phyloP scores from a whole-genome alignment of 2,329 filamentous ascomycete genomes.

The Claviceps cyperi region DNA sequence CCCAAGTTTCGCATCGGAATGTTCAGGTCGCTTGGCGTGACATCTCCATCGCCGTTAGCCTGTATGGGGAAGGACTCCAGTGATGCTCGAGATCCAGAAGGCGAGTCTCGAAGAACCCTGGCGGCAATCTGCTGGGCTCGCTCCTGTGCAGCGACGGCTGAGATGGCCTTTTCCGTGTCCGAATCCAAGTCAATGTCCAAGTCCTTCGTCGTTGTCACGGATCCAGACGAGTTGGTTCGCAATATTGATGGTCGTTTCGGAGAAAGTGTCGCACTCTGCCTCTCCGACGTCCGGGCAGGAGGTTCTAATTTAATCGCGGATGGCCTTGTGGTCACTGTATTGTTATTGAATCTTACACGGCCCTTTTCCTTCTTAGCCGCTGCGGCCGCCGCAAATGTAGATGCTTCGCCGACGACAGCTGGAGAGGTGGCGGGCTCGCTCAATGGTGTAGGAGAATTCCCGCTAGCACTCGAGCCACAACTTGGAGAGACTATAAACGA shows the following conservation, averaged over 20 bases:
- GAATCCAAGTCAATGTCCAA: slow-evolving; percentile 14
- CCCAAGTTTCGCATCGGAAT: slow-evolving; percentile 21
- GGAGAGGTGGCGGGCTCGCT: neutral
- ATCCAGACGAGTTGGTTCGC: slow-evolving; percentile 27
- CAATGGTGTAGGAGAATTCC: neutral
- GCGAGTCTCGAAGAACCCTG: slow-evolving; percentile 22
- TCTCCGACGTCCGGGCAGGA: neutral
- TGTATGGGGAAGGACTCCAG: slow-evolving; percentile 22
- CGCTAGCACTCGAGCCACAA: neutral
- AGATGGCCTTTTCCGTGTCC: slow-evolving; percentile 13
- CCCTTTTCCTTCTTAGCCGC: slow-evolving; percentile 28
- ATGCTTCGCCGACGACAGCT: neutral
- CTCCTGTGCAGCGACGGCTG: slow-evolving; percentile 29
- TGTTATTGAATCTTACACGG: slow-evolving; percentile 34
- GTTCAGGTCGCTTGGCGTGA: slow-evolving; percentile 10
- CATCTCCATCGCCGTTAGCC: slow-evolving; percentile 14
- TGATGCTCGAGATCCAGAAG: slow-evolving; percentile 21
- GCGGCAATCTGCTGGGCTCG: slow-evolving; percentile 28
- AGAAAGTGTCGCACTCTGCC: slow-evolving; percentile 6
- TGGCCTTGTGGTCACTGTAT: slow-evolving; percentile 20
- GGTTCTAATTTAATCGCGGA: slow-evolving; percentile 8
- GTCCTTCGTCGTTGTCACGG: slow-evolving; percentile 16
- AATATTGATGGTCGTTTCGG: slow-evolving; percentile 26
- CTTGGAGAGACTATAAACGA: neutral
- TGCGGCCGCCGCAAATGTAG: slow-evolving; percentile 1